Conservation (phyloP, 345 rosid genomes). For the Atalantia buxifolia region DNA sequence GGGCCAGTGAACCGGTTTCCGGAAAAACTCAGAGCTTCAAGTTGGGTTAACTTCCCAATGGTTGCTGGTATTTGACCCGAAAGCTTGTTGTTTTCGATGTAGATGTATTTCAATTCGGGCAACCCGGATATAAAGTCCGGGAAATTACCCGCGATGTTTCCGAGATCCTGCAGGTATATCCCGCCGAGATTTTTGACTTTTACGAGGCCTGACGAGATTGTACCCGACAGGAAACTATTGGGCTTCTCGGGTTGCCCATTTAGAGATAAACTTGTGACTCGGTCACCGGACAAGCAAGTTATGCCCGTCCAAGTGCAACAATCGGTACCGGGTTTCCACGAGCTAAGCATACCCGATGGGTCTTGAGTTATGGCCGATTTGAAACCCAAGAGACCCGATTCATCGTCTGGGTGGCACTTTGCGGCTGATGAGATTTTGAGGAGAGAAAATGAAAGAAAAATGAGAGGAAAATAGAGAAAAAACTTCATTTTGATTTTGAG, state of each 20-base stretch:
- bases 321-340: constrained; percentile 73
- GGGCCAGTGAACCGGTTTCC: constrained; percentile 67
- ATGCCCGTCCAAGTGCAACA: constrained; percentile 66
- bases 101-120: constrained; percentile 46
- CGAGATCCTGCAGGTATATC: constrained; percentile 40
- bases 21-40: constrained; percentile 35
- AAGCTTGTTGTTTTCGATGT: constrained; percentile 61
- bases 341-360: constrained; percentile 52
- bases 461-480: neutral
- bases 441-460: constrained; percentile 14
- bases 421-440: constrained; percentile 40
- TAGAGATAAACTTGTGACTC: constrained; percentile 45
- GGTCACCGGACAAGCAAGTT: constrained; percentile 32
- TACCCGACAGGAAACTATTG: constrained; percentile 48
- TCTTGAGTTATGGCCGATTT: constrained; percentile 69
- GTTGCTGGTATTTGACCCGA: constrained; percentile 54
- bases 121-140: constrained; percentile 50
- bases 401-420: constrained; percentile 58
- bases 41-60: constrained; percentile 42
- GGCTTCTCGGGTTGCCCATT: constrained; percentile 32
- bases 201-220: constrained; percentile 51
- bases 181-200: constrained; percentile 50
- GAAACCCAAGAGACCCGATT: constrained; percentile 65
- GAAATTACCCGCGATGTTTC: constrained; percentile 61
- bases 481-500: constrained; percentile 7